Evolutionary conservation across 1,139 yeast genomes (phyloP).

Genomic region (Candida sanyaensis): DNA sequence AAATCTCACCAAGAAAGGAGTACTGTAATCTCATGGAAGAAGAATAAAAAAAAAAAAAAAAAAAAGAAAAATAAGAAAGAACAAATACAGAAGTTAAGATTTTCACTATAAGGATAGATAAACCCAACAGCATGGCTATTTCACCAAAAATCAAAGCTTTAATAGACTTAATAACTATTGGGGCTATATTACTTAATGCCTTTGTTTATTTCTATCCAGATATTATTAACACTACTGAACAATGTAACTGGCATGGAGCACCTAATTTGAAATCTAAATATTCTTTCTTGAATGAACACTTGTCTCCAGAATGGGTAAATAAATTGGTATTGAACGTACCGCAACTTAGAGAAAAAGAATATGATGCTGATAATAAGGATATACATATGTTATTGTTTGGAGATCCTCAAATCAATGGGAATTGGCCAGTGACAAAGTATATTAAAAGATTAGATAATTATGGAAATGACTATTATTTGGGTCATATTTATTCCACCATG

Average conservation of each 20-base stretch:
- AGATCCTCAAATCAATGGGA: constrained; percentile 95
- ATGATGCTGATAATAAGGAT: constrained; percentile 29
- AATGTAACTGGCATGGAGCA: constrained; percentile 57
- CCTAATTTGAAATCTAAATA: constrained; percentile 17
- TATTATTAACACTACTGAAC: constrained; percentile 40
- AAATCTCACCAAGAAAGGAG: not conserved
- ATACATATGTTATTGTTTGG: constrained; percentile 80
- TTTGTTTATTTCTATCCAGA: constrained; percentile 80
- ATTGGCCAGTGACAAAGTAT: constrained; percentile 70
- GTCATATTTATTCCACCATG: constrained; percentile 77
- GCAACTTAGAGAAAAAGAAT: constrained; percentile 5
- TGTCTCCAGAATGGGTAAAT: constrained; percentile 24
- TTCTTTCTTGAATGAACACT: constrained; percentile 19
- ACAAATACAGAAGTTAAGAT: not conserved
- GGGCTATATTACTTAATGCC: constrained; percentile 12
- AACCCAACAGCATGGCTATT: constrained; percentile 2
- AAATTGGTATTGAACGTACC: constrained; percentile 37
- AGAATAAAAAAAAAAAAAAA: not conserved
- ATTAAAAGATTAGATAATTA: constrained; percentile 76
- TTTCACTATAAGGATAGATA: not conserved
- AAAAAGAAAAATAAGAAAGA: constrained; percentile 1
- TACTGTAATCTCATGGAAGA: not conserved
- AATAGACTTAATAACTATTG: constrained; percentile 12
- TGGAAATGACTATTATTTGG: constrained; percentile 87
- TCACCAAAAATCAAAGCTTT: constrained; percentile 10